Percentiles rank a stretch among this genome's conserved stretches.
Evolutionary conservation across 108 stramenopile species (phyloP).

Genomic region (Stephanodiscus minutulus): DNA sequence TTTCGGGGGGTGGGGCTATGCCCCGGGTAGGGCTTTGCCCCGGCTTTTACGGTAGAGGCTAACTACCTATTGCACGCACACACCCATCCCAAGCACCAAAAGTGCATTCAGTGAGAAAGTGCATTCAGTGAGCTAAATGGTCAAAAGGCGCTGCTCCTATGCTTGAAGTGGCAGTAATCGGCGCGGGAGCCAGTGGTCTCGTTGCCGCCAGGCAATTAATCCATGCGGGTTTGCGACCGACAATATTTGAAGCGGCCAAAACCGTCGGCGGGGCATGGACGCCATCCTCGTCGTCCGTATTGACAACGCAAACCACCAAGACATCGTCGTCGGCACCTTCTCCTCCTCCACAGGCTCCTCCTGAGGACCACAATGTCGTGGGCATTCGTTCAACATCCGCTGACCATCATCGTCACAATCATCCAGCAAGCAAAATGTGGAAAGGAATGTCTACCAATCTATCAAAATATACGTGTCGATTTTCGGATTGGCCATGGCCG

Average conservation of each 20-base stretch:
- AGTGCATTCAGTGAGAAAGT: too few relatives aligned
- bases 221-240: slow-evolving; percentile 39
- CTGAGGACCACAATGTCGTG: not conserved
- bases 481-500: slow-evolving; percentile 74
- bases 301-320: not conserved
- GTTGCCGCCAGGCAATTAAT: slow-evolving; percentile 45
- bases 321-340: not conserved
- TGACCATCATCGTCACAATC: slow-evolving; percentile 11
- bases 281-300: slow-evolving; percentile 22
- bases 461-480: slow-evolving; percentile 69
- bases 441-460: slow-evolving; percentile 65
- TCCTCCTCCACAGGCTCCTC: not conserved
- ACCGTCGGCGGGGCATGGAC: slow-evolving; percentile 50
- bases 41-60: too few relatives aligned
- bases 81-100: too few relatives aligned
- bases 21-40: too few relatives aligned
- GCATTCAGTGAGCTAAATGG: too few relatives aligned
- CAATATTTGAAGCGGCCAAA: slow-evolving; percentile 49
- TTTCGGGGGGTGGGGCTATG: too few relatives aligned
- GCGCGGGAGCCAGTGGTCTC: slow-evolving; percentile 48
- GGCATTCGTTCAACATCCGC: not conserved
- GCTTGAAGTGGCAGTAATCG: slow-evolving; percentile 53
- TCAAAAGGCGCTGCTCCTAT: not conserved
- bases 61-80: too few relatives aligned
- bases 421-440: slow-evolving; percentile 63